Conservation (phyloP, 495 filamentous ascomycete genomes). For the Podospora fimiseda region DNA sequence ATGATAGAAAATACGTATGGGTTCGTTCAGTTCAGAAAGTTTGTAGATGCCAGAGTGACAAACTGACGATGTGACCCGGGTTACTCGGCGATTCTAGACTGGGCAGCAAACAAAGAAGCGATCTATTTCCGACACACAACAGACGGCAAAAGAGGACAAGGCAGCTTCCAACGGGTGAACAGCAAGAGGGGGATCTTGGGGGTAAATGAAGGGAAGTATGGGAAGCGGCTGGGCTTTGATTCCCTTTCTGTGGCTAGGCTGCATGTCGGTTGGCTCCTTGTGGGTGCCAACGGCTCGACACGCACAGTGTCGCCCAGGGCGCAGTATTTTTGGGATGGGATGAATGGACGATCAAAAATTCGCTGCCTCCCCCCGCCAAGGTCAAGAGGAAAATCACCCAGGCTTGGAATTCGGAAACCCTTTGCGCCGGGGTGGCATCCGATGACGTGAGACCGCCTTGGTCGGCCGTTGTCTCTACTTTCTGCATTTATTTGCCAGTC, state of each 20-base stretch:
- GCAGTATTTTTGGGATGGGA: not conserved
- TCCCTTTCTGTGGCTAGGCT: not conserved
- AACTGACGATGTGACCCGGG: too few relatives aligned
- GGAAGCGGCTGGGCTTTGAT: not conserved
- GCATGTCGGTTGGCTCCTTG: not conserved
- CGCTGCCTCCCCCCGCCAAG: not conserved
- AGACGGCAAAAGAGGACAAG: too few relatives aligned
- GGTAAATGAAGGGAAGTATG: not conserved
- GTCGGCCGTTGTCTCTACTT: not conserved
- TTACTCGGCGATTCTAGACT: too few relatives aligned
- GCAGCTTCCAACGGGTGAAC: not conserved
- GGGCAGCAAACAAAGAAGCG: too few relatives aligned
- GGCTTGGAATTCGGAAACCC: conserved; percentile 1
- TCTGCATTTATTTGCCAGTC: not conserved
- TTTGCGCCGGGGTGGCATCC: not conserved
- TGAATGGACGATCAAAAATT: not conserved
- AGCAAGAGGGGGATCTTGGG: not conserved
- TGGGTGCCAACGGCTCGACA: not conserved
- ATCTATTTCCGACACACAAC: too few relatives aligned
- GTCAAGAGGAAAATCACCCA: not conserved
- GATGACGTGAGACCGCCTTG: conserved; percentile 2
- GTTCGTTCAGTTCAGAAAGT: too few relatives aligned
- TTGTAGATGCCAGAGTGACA: too few relatives aligned
- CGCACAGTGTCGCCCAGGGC: not conserved
- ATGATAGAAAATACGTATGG: too few relatives aligned